phyloP scores from a whole-genome alignment of 805 yeast species.

The Pichia cabralensis region DNA sequence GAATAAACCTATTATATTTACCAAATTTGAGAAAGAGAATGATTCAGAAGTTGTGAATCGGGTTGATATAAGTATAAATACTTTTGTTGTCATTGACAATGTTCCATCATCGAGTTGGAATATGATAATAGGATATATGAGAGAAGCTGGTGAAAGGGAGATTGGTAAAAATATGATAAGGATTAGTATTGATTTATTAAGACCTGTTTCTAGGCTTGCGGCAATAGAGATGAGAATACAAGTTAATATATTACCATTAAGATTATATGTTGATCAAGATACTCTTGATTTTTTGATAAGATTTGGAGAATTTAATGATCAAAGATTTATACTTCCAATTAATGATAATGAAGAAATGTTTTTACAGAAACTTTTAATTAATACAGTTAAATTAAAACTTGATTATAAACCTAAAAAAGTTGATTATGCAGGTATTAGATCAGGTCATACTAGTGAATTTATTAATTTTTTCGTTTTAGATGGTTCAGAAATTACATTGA shows the following conservation, averaged over 20 bases:
- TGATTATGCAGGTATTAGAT: conserved; percentile 73
- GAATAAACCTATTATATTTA: conserved; percentile 15
- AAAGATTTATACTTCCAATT: conserved; percentile 39
- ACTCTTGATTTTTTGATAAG: conserved; percentile 75
- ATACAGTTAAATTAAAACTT: conserved; percentile 50
- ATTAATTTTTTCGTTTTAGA: conserved; percentile 84
- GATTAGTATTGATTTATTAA: conserved; percentile 42
- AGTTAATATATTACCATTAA: conserved; percentile 55
- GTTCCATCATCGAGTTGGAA: conserved; percentile 89
- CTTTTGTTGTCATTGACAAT: conserved; percentile 60
- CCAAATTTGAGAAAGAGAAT: conserved; percentile 20
- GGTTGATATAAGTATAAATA: conserved; percentile 39
- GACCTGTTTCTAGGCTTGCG: conserved; percentile 56
- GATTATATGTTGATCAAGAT: conserved; percentile 88
- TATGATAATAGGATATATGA: conserved; percentile 62
- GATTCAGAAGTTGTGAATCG: conserved; percentile 39
- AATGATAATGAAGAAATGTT: conserved; percentile 60
- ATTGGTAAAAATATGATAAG: conserved; percentile 54
- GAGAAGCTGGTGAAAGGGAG: conserved; percentile 62
- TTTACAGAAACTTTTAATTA: conserved; percentile 58
- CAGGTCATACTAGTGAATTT: conserved; percentile 81
- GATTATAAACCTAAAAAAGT: conserved; percentile 90
- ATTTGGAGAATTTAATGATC: conserved; percentile 72
- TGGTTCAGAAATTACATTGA: conserved; percentile 65
- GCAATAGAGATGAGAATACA: conserved; percentile 56